A percentile compares a stretch with the other conserved stretches of the same genome.
phyloP scores from a whole-genome alignment of 768 basidiomycete genomes.

The Rhizopogon vesiculosus region DNA sequence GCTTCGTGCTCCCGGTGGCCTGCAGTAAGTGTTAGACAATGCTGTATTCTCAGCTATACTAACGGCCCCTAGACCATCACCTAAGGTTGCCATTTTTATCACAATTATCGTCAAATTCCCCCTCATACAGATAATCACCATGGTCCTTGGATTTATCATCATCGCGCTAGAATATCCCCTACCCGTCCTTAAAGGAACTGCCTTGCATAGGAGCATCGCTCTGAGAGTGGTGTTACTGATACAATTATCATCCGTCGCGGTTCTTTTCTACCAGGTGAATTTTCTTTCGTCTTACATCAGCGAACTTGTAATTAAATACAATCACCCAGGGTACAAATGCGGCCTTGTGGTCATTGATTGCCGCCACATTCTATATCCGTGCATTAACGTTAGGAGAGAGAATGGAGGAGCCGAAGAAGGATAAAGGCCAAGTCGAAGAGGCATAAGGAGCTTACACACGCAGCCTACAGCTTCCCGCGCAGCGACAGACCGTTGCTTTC shows the following conservation, averaged over 20 bases:
- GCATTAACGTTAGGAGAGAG: constrained; percentile 65
- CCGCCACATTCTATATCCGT: constrained; percentile 59
- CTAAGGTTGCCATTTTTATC: constrained; percentile 58
- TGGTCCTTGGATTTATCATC: constrained; percentile 55
- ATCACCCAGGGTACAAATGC: constrained; percentile 74
- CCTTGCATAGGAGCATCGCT: constrained; percentile 62
- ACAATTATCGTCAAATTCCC: constrained; percentile 74
- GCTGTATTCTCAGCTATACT: not conserved
- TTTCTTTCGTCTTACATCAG: not conserved
- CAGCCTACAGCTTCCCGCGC: no score
- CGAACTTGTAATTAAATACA: not conserved
- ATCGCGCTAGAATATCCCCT: constrained; percentile 72
- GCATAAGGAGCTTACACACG: constrained; percentile 35
- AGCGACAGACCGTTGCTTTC: no score
- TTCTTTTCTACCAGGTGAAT: constrained; percentile 75
- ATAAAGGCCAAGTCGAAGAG: constrained; percentile 52
- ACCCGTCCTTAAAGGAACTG: constrained; percentile 47
- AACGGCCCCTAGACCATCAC: constrained; percentile 45
- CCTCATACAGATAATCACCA: constrained; percentile 63
- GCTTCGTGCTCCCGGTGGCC: constrained; percentile 70
- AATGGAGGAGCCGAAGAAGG: constrained; percentile 61
- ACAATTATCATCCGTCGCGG: constrained; percentile 55
- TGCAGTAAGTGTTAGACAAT: constrained; percentile 52
- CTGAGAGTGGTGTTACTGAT: constrained; percentile 59
- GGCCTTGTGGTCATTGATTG: constrained; percentile 75